Conservation (phyloP, 257 asterid species). For the Solanum peruvianum region DNA sequence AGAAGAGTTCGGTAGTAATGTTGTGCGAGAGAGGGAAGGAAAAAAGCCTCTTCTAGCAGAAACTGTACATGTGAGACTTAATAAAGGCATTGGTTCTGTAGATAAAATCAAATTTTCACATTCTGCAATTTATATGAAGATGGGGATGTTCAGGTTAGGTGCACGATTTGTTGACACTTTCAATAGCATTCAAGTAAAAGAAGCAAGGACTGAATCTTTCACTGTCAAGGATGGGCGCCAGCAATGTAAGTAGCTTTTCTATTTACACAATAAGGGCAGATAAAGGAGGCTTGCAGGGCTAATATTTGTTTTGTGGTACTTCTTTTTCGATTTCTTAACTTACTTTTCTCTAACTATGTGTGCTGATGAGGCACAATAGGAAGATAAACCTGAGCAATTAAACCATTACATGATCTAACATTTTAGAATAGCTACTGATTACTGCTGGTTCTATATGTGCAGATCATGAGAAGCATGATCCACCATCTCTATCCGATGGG, state of each 20-base stretch:
- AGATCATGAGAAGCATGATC: slow-evolving; percentile 31
- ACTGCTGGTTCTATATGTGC: slow-evolving; percentile 7
- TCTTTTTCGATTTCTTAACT: background rate
- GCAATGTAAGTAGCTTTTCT: slow-evolving; percentile 19
- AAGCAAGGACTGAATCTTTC: slow-evolving; percentile 33
- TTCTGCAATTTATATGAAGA: slow-evolving; percentile 2
- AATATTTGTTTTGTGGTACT: background rate
- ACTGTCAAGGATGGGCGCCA: slow-evolving; percentile 19
- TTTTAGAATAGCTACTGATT: background rate
- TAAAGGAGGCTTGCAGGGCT: background rate
- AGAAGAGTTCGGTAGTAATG: slow-evolving; percentile 14
- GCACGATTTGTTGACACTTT: slow-evolving; percentile 14
- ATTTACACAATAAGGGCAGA: background rate
- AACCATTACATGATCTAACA: background rate
- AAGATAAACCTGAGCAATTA: background rate
- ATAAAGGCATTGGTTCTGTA: slow-evolving; percentile 22
- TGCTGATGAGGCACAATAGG: background rate
- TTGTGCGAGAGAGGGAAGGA: slow-evolving; percentile 12
- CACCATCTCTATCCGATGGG: slow-evolving; percentile 34
- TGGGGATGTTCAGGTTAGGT: slow-evolving; percentile 21
- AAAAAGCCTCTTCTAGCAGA: slow-evolving; percentile 30
- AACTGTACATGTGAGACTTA: slow-evolving; percentile 11
- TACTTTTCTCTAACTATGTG: background rate
- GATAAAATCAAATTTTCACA: slow-evolving; percentile 18
- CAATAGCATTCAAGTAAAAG: slow-evolving; percentile 8